phyloP scores from a whole-genome alignment of 2,329 filamentous ascomycete species.

The Plectosphaerella cucumerina region DNA sequence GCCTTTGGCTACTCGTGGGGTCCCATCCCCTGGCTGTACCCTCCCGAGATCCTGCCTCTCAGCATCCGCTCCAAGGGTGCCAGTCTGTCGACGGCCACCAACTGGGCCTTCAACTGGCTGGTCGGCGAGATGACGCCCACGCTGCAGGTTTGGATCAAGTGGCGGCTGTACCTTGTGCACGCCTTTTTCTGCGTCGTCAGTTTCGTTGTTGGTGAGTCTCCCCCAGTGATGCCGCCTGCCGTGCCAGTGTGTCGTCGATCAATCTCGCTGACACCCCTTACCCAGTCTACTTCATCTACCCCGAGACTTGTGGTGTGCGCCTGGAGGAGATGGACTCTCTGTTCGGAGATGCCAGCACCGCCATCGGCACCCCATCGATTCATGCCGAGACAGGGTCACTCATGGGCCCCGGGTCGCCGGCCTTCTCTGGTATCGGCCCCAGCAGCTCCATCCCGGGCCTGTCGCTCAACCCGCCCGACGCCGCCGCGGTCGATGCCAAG shows the following conservation, averaged over 20 bases:
- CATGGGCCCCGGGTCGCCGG: slow-evolving; percentile 72
- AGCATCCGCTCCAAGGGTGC: slow-evolving; percentile 97
- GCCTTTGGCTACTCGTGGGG: slow-evolving; percentile 95
- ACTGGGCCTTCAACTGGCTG: slow-evolving; percentile 98
- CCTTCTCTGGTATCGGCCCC: slow-evolving; percentile 60
- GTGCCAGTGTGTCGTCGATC: background rate
- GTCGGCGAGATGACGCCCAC: slow-evolving; percentile 94
- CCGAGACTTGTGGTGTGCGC: slow-evolving; percentile 91
- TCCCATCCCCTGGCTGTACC: slow-evolving; percentile 96
- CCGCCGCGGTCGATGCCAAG: slow-evolving; percentile 45
- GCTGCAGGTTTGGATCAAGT: slow-evolving; percentile 85
- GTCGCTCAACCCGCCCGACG: slow-evolving; percentile 72
- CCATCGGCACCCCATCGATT: slow-evolving; percentile 71
- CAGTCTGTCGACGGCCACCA: slow-evolving; percentile 90
- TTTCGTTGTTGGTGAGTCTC: slow-evolving; percentile 85
- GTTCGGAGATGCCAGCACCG: slow-evolving; percentile 88
- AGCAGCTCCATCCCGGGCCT: slow-evolving; percentile 74
- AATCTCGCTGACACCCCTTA: slow-evolving; percentile 12
- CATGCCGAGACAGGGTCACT: slow-evolving; percentile 79
- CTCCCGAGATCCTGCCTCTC: slow-evolving; percentile 94
- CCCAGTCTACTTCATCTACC: slow-evolving; percentile 93
- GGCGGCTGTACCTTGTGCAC: slow-evolving; percentile 91
- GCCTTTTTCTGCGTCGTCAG: slow-evolving; percentile 95
- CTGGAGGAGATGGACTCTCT: slow-evolving; percentile 95
- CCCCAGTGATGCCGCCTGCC: background rate